A percentile compares a stretch with the other conserved stretches of the same genome.
Evolutionary conservation across 2,329 filamentous ascomycete genomes (phyloP).

Genomic region (Neobulgaria alba): DNA sequence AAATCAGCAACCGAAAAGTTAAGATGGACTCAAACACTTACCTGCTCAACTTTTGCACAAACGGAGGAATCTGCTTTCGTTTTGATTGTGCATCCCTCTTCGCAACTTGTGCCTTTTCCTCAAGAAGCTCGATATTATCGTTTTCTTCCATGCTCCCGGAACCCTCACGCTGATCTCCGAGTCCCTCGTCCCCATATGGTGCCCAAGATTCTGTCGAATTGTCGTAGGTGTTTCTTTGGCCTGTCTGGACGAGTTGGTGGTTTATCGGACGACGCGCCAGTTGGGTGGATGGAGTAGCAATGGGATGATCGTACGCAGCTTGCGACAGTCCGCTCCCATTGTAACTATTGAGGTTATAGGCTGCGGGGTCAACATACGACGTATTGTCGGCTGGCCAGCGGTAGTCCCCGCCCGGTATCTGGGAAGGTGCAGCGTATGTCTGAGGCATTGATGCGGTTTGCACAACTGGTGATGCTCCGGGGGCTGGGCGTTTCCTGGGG

Average conservation of each 20-base stretch:
- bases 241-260: slow-evolving; percentile 24
- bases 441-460: slow-evolving; percentile 45
- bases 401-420: slow-evolving; percentile 43
- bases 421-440: slow-evolving; percentile 36
- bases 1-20: not conserved
- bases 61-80: slow-evolving; percentile 91
- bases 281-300: slow-evolving; percentile 23
- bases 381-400: slow-evolving; percentile 38
- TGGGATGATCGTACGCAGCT: slow-evolving; percentile 19
- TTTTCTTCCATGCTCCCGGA: slow-evolving; percentile 41
- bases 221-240: slow-evolving; percentile 21
- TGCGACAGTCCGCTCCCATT: slow-evolving; percentile 20
- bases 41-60: slow-evolving; percentile 98
- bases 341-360: slow-evolving; percentile 10
- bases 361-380: slow-evolving; percentile 28
- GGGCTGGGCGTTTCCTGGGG: slow-evolving; percentile 64
- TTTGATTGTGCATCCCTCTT: slow-evolving; percentile 85
- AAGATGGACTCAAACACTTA: slow-evolving; percentile 35
- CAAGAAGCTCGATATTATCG: slow-evolving; percentile 70
- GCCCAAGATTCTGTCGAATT: slow-evolving; percentile 32
- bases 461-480: slow-evolving; percentile 57
- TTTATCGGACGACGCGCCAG: slow-evolving; percentile 27
- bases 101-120: slow-evolving; percentile 69
- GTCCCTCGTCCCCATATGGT: slow-evolving; percentile 30
- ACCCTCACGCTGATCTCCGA: slow-evolving; percentile 25